Evolutionary conservation across 2,329 filamentous ascomycete species (phyloP).

Genomic region (Ophiostoma fasciatum): DNA sequence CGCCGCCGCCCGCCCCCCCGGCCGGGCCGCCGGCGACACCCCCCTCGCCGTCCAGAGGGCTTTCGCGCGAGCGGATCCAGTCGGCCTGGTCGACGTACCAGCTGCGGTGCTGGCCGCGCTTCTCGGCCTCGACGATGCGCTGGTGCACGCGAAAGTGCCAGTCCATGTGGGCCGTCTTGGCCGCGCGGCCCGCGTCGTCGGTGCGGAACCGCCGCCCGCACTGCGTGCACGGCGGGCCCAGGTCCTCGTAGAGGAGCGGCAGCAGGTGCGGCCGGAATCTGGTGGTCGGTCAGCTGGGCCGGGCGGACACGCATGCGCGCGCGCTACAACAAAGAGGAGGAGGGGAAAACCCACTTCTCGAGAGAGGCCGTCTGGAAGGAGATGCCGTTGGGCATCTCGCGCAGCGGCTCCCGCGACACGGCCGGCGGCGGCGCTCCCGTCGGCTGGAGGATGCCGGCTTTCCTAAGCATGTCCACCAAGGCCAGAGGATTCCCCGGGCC

Average conservation of each 20-base stretch:
- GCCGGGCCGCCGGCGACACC: conserved; percentile 11
- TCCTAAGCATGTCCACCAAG: conserved; percentile 51
- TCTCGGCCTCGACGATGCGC: conserved; percentile 72
- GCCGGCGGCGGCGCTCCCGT: conserved; percentile 17
- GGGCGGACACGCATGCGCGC: too few relatives aligned
- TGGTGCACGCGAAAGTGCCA: conserved; percentile 97
- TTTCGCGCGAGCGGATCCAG: conserved; percentile 78
- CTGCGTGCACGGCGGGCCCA: conserved; percentile 77
- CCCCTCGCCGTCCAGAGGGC: conserved; percentile 40
- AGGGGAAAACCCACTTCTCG: conserved; percentile 54
- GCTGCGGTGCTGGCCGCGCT: conserved; percentile 75
- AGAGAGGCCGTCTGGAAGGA: conserved; percentile 53
- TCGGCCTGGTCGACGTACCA: conserved; percentile 92
- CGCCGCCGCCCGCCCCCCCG: conserved; percentile 12
- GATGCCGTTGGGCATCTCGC: conserved; percentile 28
- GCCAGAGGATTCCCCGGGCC: conserved; percentile 29
- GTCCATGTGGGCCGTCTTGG: conserved; percentile 86
- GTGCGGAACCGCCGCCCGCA: conserved; percentile 78
- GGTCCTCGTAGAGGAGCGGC: conserved; percentile 51
- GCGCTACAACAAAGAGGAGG: neutral
- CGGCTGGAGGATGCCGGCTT: conserved; percentile 45
- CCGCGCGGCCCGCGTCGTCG: conserved; percentile 62
- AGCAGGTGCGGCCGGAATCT: conserved; percentile 58
- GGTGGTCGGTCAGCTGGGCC: too few relatives aligned
- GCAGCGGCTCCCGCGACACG: conserved; percentile 8